Base-by-base conservation (phyloP, 2,329 filamentous ascomycete species). In the Incumbomyces delicatus region DNA sequence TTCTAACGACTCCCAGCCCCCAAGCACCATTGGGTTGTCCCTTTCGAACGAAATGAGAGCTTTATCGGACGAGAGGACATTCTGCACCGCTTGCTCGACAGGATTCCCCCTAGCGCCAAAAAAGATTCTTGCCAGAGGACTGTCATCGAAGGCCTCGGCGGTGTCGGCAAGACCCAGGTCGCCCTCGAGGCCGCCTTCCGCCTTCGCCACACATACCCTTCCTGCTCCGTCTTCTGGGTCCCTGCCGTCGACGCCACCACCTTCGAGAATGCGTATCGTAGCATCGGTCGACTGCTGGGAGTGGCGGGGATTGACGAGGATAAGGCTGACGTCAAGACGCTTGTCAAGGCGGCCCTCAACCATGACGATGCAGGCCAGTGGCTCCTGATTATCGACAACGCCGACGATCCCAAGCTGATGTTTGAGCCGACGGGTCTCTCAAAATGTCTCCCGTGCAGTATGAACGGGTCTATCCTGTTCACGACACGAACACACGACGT, bases 121-220 rank as follows among this genome's bases (percentile, higher is more conserved):
- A 20, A 31, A 29, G 39, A 22, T 16, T 7, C 12, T 13, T 41
- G 27, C 17, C 27, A 41, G n/a, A 11, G 27, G 8, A 16, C 27
- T 10, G 17, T 16, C 27, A 41, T 41, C 18, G 17, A 22, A 41
- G 54, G 57, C 10, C 46, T 59, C 5, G 58, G 57, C 34, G 57
- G 56, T 10, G 48, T 60, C 12, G 57, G 58, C n/a, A 60, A 60
- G 41, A 58, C 46, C 20, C 50, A 53, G 34, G 27, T 60, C 16
- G 56, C 58, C n/a, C 44, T 60, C 16, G 50, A 59, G 44, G 31
- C 53, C 22, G 53, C 53, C 12, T 44, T 40, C 27, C 20, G 31
- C 6, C 29, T 46, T 6, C 35, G 30, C 16, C 22, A 6, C 11
- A 14, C 47, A 39, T 17, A 48, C 29, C 41, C 39, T 17, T 13